Evolutionary conservation across 148 eudicot species (phyloP).

Genomic region (Chenopodium suecicum): DNA sequence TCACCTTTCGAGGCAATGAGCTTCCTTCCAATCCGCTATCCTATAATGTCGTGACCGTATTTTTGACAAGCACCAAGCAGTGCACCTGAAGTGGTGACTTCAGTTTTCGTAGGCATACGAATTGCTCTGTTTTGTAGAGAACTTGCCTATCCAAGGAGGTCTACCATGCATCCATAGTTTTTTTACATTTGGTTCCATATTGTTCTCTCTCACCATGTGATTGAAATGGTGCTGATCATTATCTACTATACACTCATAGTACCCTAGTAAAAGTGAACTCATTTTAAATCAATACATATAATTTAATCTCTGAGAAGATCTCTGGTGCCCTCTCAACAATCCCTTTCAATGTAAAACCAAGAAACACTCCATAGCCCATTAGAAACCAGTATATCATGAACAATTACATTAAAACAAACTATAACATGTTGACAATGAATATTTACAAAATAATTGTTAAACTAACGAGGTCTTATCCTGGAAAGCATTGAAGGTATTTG

Average conservation of each 20-base stretch:
- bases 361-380: background rate
- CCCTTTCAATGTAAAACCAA: background rate
- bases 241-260: conserved; percentile 28
- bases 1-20: conserved; percentile 52
- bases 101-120: conserved; percentile 73
- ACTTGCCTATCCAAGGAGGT: conserved; percentile 72
- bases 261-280: background rate
- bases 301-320: background rate
- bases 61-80: conserved; percentile 64
- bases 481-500: too few relatives aligned
- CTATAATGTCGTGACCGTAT: conserved; percentile 56
- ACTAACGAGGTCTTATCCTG: too few relatives aligned
- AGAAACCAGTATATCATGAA: conserved; percentile 19
- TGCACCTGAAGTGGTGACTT: conserved; percentile 74
- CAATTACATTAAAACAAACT: too few relatives aligned
- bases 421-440: too few relatives aligned
- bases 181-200: conserved; percentile 58
- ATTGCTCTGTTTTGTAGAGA: conserved; percentile 58
- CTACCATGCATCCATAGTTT: conserved; percentile 87
- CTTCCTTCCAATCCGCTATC: conserved; percentile 42
- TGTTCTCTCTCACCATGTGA: conserved; percentile 45
- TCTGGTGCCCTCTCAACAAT: background rate
- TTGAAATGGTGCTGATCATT: conserved; percentile 48
- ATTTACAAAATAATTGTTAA: too few relatives aligned
- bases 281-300: background rate